Conservation (phyloP, 73 alveolate genomes). For the Tetrahymena borealis region DNA sequence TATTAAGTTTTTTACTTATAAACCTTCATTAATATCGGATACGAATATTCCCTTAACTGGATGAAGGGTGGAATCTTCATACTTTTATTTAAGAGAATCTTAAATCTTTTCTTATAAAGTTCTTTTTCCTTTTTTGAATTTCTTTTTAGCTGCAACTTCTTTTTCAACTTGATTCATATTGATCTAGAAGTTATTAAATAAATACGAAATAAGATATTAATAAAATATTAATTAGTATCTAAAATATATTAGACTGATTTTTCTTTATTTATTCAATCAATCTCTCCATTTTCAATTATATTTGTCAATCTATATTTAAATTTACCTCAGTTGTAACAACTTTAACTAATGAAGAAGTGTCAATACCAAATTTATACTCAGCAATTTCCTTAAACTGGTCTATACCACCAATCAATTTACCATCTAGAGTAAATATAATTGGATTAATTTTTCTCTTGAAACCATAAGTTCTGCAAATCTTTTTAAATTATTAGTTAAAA, state of each 20-base stretch:
- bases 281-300: too few species aligned
- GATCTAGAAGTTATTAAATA: neutral
- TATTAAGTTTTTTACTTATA: neutral
- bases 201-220: neutral
- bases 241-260: neutral
- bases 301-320: neutral
- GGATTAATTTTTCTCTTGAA: neutral
- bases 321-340: neutral
- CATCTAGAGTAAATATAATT: neutral
- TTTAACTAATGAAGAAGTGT: neutral
- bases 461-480: neutral
- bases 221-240: neutral
- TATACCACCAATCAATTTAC: neutral
- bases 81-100: neutral
- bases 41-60: neutral
- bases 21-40: neutral
- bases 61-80: neutral
- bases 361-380: neutral
- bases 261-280: neutral
- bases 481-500: too few species aligned
- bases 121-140: neutral
- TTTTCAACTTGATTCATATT: neutral
- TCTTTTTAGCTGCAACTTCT: neutral
- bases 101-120: neutral
- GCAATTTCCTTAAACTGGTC: neutral